Evolutionary conservation across 2,329 filamentous ascomycete species (phyloP).

Genomic region (Pseudocercospora fijiensis): DNA sequence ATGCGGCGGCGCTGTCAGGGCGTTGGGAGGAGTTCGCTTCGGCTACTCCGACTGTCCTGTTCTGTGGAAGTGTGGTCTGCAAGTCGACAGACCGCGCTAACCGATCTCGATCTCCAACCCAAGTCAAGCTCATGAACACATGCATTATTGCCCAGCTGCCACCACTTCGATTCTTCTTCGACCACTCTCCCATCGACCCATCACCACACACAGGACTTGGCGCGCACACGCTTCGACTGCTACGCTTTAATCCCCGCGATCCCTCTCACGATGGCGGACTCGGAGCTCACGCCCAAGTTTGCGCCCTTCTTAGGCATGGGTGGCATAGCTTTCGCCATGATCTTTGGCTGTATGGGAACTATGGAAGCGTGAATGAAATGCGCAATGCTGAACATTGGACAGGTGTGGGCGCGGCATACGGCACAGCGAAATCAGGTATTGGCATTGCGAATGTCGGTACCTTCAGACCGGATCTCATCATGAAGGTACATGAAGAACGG

Average conservation of each 20-base stretch:
- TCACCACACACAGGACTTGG: neutral
- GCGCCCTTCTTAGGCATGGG: constrained; percentile 87
- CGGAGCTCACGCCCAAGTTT: constrained; percentile 71
- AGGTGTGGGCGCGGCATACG: constrained; percentile 77
- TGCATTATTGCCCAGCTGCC: neutral
- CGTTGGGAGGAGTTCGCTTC: neutral
- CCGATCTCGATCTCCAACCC: neutral
- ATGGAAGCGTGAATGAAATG: neutral
- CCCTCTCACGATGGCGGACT: constrained; percentile 43
- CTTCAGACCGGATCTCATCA: constrained; percentile 82
- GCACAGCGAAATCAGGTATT: constrained; percentile 84
- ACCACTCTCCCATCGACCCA: neutral
- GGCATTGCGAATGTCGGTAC: constrained; percentile 83
- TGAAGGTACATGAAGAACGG: constrained; percentile 66
- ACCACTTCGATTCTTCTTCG: neutral
- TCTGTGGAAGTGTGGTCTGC: neutral
- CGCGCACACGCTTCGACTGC: neutral
- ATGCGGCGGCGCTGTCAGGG: neutral
- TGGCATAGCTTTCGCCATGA: constrained; percentile 78
- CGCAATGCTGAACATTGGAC: constrained; percentile 32
- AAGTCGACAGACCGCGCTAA: neutral
- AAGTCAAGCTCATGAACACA: neutral
- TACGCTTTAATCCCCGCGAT: neutral
- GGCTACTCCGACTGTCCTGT: neutral
- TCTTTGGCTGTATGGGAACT: constrained; percentile 69